Evolutionary conservation across 768 basidiomycete species (phyloP).

Genomic region (Naganishia vishniacii): DNA sequence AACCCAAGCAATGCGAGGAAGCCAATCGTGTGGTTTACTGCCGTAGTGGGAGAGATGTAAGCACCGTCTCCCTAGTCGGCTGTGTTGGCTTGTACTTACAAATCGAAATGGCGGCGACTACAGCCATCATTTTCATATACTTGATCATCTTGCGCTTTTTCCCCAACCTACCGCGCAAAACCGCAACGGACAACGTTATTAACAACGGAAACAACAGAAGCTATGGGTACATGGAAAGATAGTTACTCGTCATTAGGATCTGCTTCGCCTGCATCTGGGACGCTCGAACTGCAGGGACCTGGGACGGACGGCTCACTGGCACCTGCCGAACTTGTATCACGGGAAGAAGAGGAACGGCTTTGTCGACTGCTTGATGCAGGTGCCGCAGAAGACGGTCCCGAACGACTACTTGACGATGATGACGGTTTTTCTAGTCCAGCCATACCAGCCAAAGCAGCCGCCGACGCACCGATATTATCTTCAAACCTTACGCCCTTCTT

Average conservation of each 20-base stretch:
- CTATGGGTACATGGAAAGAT: background rate
- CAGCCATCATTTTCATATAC: conserved; percentile 17
- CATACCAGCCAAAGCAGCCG: background rate
- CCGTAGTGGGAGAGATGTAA: background rate
- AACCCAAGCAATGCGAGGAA: conserved; percentile 12
- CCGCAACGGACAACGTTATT: background rate
- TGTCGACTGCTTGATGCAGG: too few relatives aligned
- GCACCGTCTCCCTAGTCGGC: background rate
- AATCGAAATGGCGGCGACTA: background rate
- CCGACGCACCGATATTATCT: background rate
- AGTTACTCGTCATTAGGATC: conserved; percentile 11
- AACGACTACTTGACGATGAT: too few relatives aligned
- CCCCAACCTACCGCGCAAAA: background rate
- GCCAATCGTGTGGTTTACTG: conserved; percentile 8
- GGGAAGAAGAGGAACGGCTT: background rate
- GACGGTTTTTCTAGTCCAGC: background rate
- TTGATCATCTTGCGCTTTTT: conserved; percentile 4
- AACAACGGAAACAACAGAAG: background rate
- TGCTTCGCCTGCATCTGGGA: background rate
- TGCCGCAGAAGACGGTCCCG: too few relatives aligned
- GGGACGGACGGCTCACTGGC: background rate
- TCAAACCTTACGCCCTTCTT: conserved; percentile 7
- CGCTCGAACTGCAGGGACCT: background rate
- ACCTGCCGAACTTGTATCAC: background rate
- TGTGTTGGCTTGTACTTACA: background rate